Evolutionary conservation across 1,284 basidiomycete species (phyloP), one percentile per base, ranked within the genome.

Genomic region (Rhodotorula glutinis): DNA sequence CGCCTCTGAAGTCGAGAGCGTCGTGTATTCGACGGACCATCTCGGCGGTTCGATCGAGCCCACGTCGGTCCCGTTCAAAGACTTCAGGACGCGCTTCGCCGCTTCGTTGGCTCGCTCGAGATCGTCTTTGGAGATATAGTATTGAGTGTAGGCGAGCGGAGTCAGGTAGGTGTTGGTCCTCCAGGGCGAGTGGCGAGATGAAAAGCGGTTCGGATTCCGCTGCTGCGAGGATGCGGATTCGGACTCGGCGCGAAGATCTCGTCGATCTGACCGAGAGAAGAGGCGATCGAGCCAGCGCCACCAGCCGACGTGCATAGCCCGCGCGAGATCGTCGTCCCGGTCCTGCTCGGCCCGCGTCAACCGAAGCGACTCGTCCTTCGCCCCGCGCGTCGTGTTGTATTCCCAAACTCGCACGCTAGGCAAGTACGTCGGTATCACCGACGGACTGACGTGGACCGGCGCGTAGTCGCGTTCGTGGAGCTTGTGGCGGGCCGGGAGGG

Each of bases 391-490:
- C 4, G 71, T 75, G 62, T 80, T 80, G 73, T 80, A 80, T 40
- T 78, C 85, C 81, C 87, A 95, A 4, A 95, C 83, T 69, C 92
- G 82, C 72, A 94, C 86, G 16, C 87, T 85, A 2, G 93, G 91
- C 54, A 90, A 79, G 78, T 90, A 95, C 58, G 92, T 92, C n/a
- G 92, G 92, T 62, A 95, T 88, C 40, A 94, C 85, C 53, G 88
- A 85, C 13, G 91, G 88, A 46, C 85, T 84, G 41, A 91, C 87
- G 76, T 90, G 91, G 70, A 92, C 83, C 29, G 89, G 85, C 7
- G 84, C 85, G 75, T 87, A 90, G 73, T 88, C 83, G 75, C 84
- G 67, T 83, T 88, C 87, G 79, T 87, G 85, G 38, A 53, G n/a
- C 56, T 66, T 63, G 14, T 52, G 29, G 11, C 27, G 21, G 25